Conservation (phyloP, 768 basidiomycete genomes). For the Agrocybe pediades region DNA sequence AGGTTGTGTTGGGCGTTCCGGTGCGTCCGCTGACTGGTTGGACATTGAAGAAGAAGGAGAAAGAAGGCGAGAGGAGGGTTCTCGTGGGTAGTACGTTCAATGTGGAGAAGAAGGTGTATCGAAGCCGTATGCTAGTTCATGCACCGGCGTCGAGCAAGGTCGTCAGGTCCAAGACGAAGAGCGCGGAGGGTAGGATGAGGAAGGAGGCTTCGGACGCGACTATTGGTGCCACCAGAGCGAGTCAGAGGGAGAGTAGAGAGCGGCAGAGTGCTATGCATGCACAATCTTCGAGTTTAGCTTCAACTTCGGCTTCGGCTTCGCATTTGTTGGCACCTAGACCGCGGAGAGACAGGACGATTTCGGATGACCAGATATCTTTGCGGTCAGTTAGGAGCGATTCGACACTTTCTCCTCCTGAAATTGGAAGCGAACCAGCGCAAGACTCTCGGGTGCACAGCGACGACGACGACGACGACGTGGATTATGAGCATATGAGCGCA, state of each 20-base stretch:
- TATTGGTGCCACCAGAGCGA: slow-evolving; percentile 1
- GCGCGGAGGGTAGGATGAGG: slow-evolving; percentile 4
- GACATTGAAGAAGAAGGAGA: slow-evolving; percentile 63
- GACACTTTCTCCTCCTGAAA: not conserved
- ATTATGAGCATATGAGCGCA: not conserved
- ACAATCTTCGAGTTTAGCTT: not conserved
- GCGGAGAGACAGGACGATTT: not conserved
- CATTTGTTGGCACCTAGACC: too few species aligned
- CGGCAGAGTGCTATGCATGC: slow-evolving; percentile 3
- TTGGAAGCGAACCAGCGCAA: not conserved
- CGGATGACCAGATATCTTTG: slow-evolving; percentile 4
- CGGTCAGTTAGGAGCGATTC: slow-evolving; percentile 12
- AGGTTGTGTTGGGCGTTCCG: slow-evolving; percentile 20
- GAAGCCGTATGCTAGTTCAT: slow-evolving; percentile 49
- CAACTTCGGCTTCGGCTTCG: too few species aligned
- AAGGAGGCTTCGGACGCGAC: slow-evolving; percentile 21
- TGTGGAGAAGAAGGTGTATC: slow-evolving; percentile 52
- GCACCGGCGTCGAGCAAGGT: slow-evolving; percentile 15
- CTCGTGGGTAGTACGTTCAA: slow-evolving; percentile 58
- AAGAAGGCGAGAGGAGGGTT: slow-evolving; percentile 42
- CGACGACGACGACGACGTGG: not conserved
- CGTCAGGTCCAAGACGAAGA: not conserved
- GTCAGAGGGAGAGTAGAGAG: slow-evolving; percentile 7
- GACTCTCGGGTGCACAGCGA: not conserved
- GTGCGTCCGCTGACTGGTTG: slow-evolving; percentile 42